A percentile compares a stretch with the other conserved stretches of the same genome.
phyloP scores from a whole-genome alignment of 176 grass and related monocot species.

The Leersia perrieri region DNA sequence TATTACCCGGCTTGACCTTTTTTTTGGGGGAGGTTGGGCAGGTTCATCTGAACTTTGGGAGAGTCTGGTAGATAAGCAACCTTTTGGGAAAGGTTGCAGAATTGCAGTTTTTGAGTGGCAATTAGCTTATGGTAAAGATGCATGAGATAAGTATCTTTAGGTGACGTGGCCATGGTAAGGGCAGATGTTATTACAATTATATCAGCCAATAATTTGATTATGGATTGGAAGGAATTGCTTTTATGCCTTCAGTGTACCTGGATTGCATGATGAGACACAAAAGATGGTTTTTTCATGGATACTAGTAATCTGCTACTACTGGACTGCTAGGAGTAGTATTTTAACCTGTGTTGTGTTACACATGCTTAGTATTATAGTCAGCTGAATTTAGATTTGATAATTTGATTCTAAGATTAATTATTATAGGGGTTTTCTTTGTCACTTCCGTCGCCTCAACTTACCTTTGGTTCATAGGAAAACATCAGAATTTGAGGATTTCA shows the following conservation, averaged over 20 bases:
- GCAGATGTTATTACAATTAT: too few species aligned
- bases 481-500: too few species aligned
- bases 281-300: background rate
- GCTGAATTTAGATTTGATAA: too few species aligned
- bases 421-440: too few species aligned
- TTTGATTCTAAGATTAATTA: too few species aligned
- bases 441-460: too few species aligned
- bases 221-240: background rate
- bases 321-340: too few species aligned
- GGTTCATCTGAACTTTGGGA: conserved; percentile 13
- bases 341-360: too few species aligned
- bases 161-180: background rate
- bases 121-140: background rate
- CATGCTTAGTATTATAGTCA: too few species aligned
- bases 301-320: too few species aligned
- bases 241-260: background rate
- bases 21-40: background rate
- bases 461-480: too few species aligned
- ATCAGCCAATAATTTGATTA: background rate
- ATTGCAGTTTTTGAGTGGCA: background rate
- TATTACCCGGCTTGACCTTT: background rate
- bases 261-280: background rate
- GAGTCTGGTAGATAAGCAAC: background rate
- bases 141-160: background rate
- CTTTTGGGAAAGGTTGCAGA: background rate